Evolutionary conservation across 345 rosid genomes (phyloP).

Genomic region (Brassica nigra): DNA sequence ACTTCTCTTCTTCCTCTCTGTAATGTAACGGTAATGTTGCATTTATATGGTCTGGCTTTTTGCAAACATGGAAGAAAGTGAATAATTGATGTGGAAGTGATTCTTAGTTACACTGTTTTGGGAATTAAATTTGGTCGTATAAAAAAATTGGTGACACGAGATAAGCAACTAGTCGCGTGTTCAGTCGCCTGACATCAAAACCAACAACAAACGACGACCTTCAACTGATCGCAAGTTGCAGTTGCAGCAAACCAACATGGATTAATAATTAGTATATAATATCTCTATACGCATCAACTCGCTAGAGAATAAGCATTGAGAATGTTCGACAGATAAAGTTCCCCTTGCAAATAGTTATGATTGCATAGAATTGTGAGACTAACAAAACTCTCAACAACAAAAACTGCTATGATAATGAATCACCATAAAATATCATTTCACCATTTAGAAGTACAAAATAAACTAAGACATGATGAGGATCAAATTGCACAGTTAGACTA

Average conservation of each 20-base stretch:
- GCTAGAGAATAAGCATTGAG: no score
- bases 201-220: no score
- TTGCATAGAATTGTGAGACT: background rate
- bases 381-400: background rate
- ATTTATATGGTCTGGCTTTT: no score
- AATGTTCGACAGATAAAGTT: no score
- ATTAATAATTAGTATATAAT: no score
- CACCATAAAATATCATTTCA: background rate
- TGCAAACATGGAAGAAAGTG: background rate
- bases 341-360: background rate
- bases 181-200: no score
- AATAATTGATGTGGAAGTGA: background rate
- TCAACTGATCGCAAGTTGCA: no score
- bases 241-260: no score
- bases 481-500: background rate
- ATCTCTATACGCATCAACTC: no score
- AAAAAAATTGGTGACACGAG: no score
- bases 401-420: background rate
- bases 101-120: background rate
- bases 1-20: background rate
- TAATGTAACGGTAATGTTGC: background rate
- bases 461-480: background rate
- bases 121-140: background rate
- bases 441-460: background rate
- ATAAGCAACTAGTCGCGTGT: no score